These are phyloP conservation scores for Chrysoporthe austroafricana DNA, from an alignment of 2,329 filamentous ascomycete species.

Conservation along the genomic window DNA sequence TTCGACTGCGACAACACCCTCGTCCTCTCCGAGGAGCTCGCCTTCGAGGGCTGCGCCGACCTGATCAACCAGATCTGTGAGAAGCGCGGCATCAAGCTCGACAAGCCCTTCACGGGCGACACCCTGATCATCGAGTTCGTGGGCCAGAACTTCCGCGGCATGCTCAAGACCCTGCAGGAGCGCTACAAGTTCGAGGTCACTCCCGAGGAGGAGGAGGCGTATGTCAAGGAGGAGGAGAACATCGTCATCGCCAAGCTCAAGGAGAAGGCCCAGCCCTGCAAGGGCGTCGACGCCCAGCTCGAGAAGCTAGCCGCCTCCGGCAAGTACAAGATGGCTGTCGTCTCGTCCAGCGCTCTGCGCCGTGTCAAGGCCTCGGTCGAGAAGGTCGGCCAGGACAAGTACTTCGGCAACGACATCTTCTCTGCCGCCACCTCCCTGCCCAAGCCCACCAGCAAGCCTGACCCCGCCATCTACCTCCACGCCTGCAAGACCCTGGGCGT, in stretches of 20 bases:
- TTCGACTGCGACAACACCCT: conserved; percentile 91
- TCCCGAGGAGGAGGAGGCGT: conserved; percentile 70
- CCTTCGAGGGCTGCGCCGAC: conserved; percentile 88
- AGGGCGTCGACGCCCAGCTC: conserved; percentile 69
- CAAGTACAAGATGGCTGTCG: conserved; percentile 77
- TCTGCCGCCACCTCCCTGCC: conserved; percentile 79
- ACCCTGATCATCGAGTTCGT: conserved; percentile 85
- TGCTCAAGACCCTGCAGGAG: conserved; percentile 77
- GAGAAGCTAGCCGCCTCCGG: conserved; percentile 62
- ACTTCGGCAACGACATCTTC: conserved; percentile 79
- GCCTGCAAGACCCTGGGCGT: conserved; percentile 76
- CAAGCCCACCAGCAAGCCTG: conserved; percentile 85
- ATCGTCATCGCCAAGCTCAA: conserved; percentile 81
- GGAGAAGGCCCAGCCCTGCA: conserved; percentile 68
- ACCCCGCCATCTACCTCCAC: conserved; percentile 84
- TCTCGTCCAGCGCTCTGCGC: conserved; percentile 78
- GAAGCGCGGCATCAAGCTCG: conserved; percentile 55
- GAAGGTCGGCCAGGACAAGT: conserved; percentile 79
- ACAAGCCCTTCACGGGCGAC: conserved; percentile 74
- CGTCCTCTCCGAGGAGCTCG: conserved; percentile 86
- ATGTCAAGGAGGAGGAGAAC: conserved; percentile 78
- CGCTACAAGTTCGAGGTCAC: conserved; percentile 75
- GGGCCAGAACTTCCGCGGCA: conserved; percentile 92
- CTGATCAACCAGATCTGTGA: conserved; percentile 85
- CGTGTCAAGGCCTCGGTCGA: conserved; percentile 78